These are phyloP conservation scores for Aspergillus ochraceoroseus DNA, from an alignment of 2,329 filamentous ascomycete genomes.

Conservation along the genomic window DNA sequence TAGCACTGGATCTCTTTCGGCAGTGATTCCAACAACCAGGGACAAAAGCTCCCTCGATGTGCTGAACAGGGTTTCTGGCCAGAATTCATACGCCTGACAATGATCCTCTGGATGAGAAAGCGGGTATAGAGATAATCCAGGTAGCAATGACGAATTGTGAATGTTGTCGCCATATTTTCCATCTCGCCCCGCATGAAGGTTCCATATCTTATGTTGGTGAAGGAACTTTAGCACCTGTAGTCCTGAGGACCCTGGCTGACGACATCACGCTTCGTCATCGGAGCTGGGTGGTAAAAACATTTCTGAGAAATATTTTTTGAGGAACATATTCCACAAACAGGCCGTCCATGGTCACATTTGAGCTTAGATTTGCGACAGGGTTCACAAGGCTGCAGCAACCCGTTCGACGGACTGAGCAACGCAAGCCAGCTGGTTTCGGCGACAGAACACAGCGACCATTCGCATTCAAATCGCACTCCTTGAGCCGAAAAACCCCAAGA, in stretches of 20 bases:
- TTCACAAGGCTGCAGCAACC: constrained; percentile 36
- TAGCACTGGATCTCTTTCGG: constrained; percentile 26
- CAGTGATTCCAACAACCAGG: constrained; percentile 29
- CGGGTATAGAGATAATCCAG: constrained; percentile 36
- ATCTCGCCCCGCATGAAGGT: no score
- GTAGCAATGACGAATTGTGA: constrained; percentile 28
- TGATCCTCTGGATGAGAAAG: constrained; percentile 33
- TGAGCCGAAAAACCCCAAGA: no score
- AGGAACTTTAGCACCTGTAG: constrained; percentile 30
- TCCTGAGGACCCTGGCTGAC: constrained; percentile 21
- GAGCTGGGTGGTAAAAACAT: constrained; percentile 39
- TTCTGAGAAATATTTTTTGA: constrained; percentile 28
- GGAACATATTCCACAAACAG: constrained; percentile 33
- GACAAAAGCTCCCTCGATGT: constrained; percentile 31
- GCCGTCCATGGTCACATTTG: constrained; percentile 35
- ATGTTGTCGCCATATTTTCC: constrained; percentile 17
- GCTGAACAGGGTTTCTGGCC: constrained; percentile 32
- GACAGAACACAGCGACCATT: no score
- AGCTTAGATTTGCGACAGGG: constrained; percentile 39
- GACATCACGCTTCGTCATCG: constrained; percentile 33
- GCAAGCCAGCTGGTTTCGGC: no score
- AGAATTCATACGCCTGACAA: constrained; percentile 32
- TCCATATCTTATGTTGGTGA: constrained; percentile 25
- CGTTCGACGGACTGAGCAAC: constrained; percentile 35
- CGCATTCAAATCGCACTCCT: no score